A percentile compares a stretch with the other conserved stretches of the same genome.
Conservation (phyloP, 164 flowering plant genomes). For the Stephania japonica region DNA sequence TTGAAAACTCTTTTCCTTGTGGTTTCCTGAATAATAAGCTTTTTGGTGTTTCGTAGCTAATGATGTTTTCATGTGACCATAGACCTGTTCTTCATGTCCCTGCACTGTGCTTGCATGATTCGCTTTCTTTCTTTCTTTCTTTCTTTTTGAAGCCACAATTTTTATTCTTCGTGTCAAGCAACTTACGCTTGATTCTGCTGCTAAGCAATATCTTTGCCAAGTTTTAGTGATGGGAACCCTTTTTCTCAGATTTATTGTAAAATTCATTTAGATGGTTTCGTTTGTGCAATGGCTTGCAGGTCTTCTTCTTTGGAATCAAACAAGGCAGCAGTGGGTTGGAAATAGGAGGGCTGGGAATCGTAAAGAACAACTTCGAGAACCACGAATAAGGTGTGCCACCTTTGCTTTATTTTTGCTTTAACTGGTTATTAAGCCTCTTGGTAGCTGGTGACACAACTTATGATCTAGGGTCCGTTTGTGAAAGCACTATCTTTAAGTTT, state of each 20-base stretch:
- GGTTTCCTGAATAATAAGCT: no score
- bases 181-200: neutral
- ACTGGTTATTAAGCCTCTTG: neutral
- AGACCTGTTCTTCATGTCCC: neutral
- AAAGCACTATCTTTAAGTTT: neutral
- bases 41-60: neutral
- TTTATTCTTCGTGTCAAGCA: neutral
- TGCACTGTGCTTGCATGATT: neutral
- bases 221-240: neutral
- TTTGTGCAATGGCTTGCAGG: slow-evolving; percentile 31
- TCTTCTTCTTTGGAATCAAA: slow-evolving; percentile 60
- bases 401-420: neutral
- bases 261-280: neutral
- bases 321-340: slow-evolving; percentile 62
- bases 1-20: no score
- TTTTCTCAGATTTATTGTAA: neutral
- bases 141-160: no score
- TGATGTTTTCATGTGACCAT: neutral
- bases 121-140: neutral
- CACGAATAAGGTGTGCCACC: slow-evolving; percentile 43
- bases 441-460: no score
- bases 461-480: neutral
- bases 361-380: slow-evolving; percentile 32
- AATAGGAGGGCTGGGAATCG: slow-evolving; percentile 24
- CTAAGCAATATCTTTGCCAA: neutral